Evolutionary conservation across 1,284 basidiomycete genomes (phyloP), one percentile per base, ranked within the genome.

Genomic region (Puccinia novopanici): DNA sequence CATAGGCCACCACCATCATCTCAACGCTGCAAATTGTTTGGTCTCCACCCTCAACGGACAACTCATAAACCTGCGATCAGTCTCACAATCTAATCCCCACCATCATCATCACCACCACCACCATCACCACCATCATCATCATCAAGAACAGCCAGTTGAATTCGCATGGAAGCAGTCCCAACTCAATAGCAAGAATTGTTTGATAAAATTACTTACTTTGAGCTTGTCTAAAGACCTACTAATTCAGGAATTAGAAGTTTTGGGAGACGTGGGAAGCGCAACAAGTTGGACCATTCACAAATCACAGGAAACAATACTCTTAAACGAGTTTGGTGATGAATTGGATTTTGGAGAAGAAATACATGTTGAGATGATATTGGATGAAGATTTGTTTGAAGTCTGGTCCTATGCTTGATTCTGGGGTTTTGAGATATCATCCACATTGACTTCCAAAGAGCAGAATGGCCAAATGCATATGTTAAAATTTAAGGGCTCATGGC

Each of bases 391-490:
- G n/a, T 15, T 75, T 37, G 57, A 48, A 10, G 42, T 75, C 34
- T 75, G 74, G 74, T 75, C 74, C 37, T 19, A 59, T 50, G 45
- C 50, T 65, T 40, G 45, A 9, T 61, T 75, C 40, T 75, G 74
- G 74, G 50, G 52, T 27, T 52, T 75, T n/a, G 27, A 63, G 24
- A 27, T 1, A 50, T 34, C 74, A 40, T 48, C 27, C 4, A 30
- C 59, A 10, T 37, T 24, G 3, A 75, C 6, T 22, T 37, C 27
- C 1, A 42, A 61, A 24, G 50, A 63, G 42, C 63, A 55, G 22
- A 27, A 71, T 34, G 17, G 19, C 34, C n/a, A 63, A 30, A 24
- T 3, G 17, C n/a, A n/a, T n/a, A n/a, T n/a, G n/a, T n/a, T n/a
- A n/a, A n/a, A n/a, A n/a, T n/a, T n/a, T n/a, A n/a, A n/a, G n/a